Percentiles rank a stretch among this genome's conserved stretches.
phyloP scores from a whole-genome alignment of 2,329 filamentous ascomycete genomes.

The Pseudogymnoascus pannorum region DNA sequence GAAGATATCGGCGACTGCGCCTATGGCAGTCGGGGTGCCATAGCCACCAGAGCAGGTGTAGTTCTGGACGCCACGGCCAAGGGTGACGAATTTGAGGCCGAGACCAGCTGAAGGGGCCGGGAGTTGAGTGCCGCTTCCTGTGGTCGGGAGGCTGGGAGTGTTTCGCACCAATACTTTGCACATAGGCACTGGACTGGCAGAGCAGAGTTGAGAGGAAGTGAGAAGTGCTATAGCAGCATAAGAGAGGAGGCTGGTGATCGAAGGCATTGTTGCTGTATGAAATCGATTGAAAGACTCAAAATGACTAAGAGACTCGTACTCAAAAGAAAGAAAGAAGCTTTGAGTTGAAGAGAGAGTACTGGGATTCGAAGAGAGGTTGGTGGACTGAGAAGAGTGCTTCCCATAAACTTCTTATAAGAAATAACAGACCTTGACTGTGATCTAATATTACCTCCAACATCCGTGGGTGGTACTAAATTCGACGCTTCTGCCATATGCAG shows the following conservation, averaged over 20 bases:
- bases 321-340: neutral
- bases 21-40: slow-evolving; percentile 18
- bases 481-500: neutral
- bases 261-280: slow-evolving; percentile 19
- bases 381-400: neutral
- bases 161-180: neutral
- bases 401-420: neutral
- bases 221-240: slow-evolving; percentile 20
- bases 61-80: slow-evolving; percentile 29
- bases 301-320: neutral
- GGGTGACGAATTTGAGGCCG: slow-evolving; percentile 24
- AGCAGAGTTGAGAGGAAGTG: slow-evolving; percentile 16
- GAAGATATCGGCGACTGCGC: slow-evolving; percentile 27
- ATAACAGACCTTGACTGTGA: neutral
- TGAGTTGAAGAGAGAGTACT: neutral
- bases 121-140: slow-evolving; percentile 21
- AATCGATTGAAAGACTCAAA: neutral
- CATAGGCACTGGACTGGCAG: slow-evolving; percentile 16
- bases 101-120: slow-evolving; percentile 20
- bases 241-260: slow-evolving; percentile 17
- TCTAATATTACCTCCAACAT: neutral
- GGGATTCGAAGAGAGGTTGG: neutral
- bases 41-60: slow-evolving; percentile 25
- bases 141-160: slow-evolving; percentile 19
- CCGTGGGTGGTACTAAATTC: neutral